Conservation (phyloP, 1,139 yeast genomes). For the Yamadazyma diospyri region DNA sequence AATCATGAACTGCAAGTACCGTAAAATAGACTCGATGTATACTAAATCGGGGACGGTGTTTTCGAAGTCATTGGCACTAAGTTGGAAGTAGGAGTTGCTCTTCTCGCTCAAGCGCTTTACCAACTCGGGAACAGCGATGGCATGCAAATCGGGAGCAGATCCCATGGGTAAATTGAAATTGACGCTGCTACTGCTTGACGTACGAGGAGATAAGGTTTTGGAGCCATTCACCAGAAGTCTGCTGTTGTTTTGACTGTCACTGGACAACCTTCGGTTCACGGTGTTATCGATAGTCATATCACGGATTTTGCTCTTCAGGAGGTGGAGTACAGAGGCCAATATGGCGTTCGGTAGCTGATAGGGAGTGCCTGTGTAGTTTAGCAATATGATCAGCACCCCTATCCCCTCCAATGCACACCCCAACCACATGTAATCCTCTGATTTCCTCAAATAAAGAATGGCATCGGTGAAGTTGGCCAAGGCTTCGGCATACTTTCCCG, state of each 20-base stretch:
- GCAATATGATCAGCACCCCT: constrained; percentile 60
- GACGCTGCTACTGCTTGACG: constrained; percentile 23
- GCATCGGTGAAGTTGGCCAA: constrained; percentile 72
- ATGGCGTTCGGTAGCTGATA: constrained; percentile 53
- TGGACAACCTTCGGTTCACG: constrained; percentile 18
- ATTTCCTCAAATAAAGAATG: constrained; percentile 50
- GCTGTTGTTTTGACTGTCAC: constrained; percentile 13
- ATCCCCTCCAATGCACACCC: constrained; percentile 83
- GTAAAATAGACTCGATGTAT: constrained; percentile 66
- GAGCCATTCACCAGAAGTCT: constrained; percentile 3
- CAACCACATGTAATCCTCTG: constrained; percentile 82
- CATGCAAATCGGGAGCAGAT: constrained; percentile 24
- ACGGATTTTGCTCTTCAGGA: constrained; percentile 22
- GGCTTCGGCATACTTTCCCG: constrained; percentile 78
- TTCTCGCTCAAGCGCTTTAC: constrained; percentile 44
- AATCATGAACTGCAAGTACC: constrained; percentile 63
- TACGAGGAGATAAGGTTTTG: constrained; percentile 28
- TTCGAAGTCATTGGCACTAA: constrained; percentile 57
- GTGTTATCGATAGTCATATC: constrained; percentile 16
- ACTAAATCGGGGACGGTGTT: constrained; percentile 84
- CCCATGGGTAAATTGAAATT: constrained; percentile 16
- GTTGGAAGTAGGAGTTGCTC: constrained; percentile 54
- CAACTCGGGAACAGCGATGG: constrained; percentile 43
- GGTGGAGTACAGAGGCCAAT: constrained; percentile 22
- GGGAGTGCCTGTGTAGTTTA: constrained; percentile 56